Conservation (phyloP, 2,329 filamentous ascomycete genomes). For the Cytospora mali region DNA sequence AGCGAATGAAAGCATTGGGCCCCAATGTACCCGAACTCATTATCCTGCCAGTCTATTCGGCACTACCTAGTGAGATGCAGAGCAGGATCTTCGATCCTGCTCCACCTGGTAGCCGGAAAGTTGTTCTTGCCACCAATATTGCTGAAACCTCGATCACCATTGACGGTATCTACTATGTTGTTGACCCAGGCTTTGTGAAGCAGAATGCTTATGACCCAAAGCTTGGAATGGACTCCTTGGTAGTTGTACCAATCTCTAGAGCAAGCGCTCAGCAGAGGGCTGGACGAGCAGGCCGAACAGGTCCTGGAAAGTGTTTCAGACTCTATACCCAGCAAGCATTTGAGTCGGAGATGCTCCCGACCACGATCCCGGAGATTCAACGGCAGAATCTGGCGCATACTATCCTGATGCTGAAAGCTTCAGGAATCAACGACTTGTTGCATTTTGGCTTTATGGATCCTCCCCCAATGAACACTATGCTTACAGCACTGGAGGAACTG, state of each 20-base stretch:
- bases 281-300: slow-evolving; percentile 89
- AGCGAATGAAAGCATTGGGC: slow-evolving; percentile 94
- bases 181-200: slow-evolving; percentile 97
- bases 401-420: slow-evolving; percentile 97
- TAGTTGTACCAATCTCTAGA: slow-evolving; percentile 95
- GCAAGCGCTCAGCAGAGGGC: slow-evolving; percentile 94
- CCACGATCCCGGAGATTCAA: slow-evolving; percentile 95
- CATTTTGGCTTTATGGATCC: slow-evolving; percentile 99
- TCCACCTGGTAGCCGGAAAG: slow-evolving; percentile 82
- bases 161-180: slow-evolving; percentile 95
- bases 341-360: slow-evolving; percentile 95
- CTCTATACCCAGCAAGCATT: slow-evolving; percentile 95
- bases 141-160: slow-evolving; percentile 98
- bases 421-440: slow-evolving; percentile 97
- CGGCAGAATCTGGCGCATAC: slow-evolving; percentile 89
- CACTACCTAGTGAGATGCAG: slow-evolving; percentile 90
- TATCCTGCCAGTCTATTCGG: slow-evolving; percentile 94
- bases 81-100: slow-evolving; percentile 93
- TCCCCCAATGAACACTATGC: slow-evolving; percentile 95
- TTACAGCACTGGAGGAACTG: slow-evolving; percentile 91
- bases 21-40: slow-evolving; percentile 88
- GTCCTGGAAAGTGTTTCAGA: slow-evolving; percentile 93
- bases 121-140: slow-evolving; percentile 98
- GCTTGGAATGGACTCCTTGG: slow-evolving; percentile 93
- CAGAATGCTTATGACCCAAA: slow-evolving; percentile 97